Evolutionary conservation across 768 basidiomycete species (phyloP).

Genomic region (Tricholoma furcatifolium): DNA sequence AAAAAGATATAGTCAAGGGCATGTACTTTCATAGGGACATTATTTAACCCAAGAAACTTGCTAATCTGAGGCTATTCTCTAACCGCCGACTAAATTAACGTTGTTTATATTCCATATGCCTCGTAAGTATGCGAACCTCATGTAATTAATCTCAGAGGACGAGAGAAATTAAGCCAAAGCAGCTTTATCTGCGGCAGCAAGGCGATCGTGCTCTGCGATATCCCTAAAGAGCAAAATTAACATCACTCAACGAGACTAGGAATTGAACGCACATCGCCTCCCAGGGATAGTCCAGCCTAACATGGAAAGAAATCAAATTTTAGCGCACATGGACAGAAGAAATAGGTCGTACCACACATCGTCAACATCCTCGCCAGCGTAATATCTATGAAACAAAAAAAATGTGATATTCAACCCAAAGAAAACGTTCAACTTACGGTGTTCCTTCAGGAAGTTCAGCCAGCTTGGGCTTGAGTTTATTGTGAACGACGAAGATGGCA

Average conservation of each 20-base stretch:
- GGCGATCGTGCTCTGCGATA: conserved; percentile 74
- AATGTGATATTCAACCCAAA: neutral
- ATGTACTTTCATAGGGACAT: too few species aligned
- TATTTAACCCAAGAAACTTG: too few species aligned
- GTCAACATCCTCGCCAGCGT: conserved; percentile 71
- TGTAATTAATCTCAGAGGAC: neutral
- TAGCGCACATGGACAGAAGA: too few species aligned
- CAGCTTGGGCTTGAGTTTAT: conserved; percentile 87
- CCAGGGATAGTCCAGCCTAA: conserved; percentile 87
- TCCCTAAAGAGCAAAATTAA: conserved; percentile 40
- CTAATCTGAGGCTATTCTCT: too few species aligned
- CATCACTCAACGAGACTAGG: neutral
- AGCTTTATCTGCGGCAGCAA: conserved; percentile 46
- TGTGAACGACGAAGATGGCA: conserved; percentile 92
- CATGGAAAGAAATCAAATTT: neutral
- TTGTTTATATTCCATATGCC: too few species aligned
- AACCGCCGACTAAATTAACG: too few species aligned
- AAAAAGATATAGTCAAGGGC: neutral
- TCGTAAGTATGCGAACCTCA: too few species aligned
- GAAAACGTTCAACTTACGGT: conserved; percentile 57
- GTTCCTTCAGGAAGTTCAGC: conserved; percentile 67
- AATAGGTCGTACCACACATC: conserved; percentile 62
- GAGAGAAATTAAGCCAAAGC: conserved; percentile 4
- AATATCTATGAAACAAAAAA: conserved; percentile 52
- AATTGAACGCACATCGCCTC: conserved; percentile 60